Conservation (phyloP, 2,329 filamentous ascomycete species). For the Curvularia sp. region DNA sequence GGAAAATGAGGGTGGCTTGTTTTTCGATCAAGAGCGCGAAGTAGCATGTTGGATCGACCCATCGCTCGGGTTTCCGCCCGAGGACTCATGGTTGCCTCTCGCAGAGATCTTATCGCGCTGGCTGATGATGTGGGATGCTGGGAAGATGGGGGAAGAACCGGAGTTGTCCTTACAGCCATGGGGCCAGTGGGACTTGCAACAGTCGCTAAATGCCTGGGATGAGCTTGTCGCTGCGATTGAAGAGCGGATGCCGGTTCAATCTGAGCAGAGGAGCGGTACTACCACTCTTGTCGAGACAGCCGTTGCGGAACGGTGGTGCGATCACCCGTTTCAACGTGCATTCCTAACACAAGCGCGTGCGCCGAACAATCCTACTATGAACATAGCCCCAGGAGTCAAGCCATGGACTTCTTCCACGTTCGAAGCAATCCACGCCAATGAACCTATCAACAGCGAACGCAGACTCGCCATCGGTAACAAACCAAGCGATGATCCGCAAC, state of each 20-base stretch:
- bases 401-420: conserved; percentile 6
- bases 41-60: conserved; percentile 11
- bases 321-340: conserved; percentile 9
- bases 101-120: conserved; percentile 8
- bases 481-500: conserved; percentile 8
- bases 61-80: conserved; percentile 4
- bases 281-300: conserved; percentile 4
- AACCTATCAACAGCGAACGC: conserved; percentile 9
- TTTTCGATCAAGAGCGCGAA: conserved; percentile 12
- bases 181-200: conserved; percentile 11
- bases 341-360: conserved; percentile 9
- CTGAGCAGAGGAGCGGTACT: conserved; percentile 7
- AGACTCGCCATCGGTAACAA: conserved; percentile 11
- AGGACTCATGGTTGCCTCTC: conserved; percentile 8
- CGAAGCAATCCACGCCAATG: conserved; percentile 8
- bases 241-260: conserved; percentile 7
- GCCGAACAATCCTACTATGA: conserved; percentile 6
- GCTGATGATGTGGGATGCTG: conserved; percentile 11
- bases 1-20: conserved; percentile 8
- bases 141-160: conserved; percentile 4
- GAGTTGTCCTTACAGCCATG: conserved; percentile 7
- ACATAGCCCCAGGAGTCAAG: conserved; percentile 12
- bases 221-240: conserved; percentile 10
- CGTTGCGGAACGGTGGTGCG: conserved; percentile 7
- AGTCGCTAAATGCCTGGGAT: conserved; percentile 7